Evolutionary conservation across 176 grass and related monocot genomes (phyloP), one percentile per base, ranked within the genome.

Genomic region (Zoysia pacifica): DNA sequence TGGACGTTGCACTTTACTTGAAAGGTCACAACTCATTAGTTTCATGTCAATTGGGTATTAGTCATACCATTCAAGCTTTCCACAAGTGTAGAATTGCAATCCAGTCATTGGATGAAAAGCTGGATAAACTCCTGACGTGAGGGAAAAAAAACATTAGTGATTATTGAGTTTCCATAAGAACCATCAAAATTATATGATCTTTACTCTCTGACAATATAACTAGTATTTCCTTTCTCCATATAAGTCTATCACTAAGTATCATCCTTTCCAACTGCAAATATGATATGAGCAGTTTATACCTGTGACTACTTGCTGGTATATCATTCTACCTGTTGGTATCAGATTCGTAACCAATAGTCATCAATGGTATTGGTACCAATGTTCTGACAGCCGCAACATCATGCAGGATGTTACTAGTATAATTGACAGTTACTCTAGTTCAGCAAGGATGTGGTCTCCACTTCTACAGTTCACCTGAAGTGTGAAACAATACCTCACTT

Each of bases 51-150:
- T 6, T 45, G 66, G 65, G 60, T 58, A 87, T 59, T 69, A 76
- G 2, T 38, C 49, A 72, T 87, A 98, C 92, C 95, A 94, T 77
- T 98, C 90, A 68, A 98, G 87, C 81, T 93, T 98, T 67, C 91
- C 95, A 7, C 92, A 91, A 51, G 88, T 87, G 84, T 91, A 97
- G 61, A 92, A 89, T 69, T 97, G 90, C n/a, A 94, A 62, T 62
- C 92, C 95, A 44, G 83, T 72, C 95, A 97, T 91, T 50, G 95
- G 95, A 87, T 94, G 91, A 85, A 94, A 85, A 47, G 83, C 76
- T 89, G 91, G 81, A 78, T 97, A 97, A 50, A 93, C 76, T 87
- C 91, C 95, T 94, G 70, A 39, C 75, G 66, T 6, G 72, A 72
- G 19, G 11, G 16, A 41, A 75, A 60, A 51, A 85, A 49, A 38